These are phyloP conservation scores for Linnemannia elongata DNA, from an alignment of 192 early-diverging fungal species.

Conservation along the genomic window DNA sequence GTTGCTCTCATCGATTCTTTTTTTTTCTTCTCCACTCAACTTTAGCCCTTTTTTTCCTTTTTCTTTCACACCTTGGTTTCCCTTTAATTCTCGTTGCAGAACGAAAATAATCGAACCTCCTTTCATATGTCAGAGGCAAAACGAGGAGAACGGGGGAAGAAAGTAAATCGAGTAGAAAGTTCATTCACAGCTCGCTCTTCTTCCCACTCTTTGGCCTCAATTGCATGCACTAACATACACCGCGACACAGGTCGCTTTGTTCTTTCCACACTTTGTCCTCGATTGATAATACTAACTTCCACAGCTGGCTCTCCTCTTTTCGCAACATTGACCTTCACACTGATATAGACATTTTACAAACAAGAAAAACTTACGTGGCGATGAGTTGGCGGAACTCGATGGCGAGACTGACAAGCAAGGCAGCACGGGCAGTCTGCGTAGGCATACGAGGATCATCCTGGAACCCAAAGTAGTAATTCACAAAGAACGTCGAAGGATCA, in stretches of 20 bases:
- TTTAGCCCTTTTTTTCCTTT: not conserved
- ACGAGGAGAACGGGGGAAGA: not conserved
- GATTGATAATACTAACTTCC: too few relatives aligned
- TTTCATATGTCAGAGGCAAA: not conserved
- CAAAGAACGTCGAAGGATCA: conserved; percentile 52
- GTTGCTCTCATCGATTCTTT: conserved; percentile 3
- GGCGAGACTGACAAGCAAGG: conserved; percentile 47
- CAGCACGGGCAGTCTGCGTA: conserved; percentile 49
- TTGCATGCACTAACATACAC: not conserved
- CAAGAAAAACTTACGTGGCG: conserved; percentile 44
- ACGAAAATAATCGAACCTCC: not conserved
- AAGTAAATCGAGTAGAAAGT: not conserved
- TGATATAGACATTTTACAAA: too few relatives aligned
- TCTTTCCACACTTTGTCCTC: too few relatives aligned
- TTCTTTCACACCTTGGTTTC: not conserved
- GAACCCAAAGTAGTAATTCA: conserved; percentile 58
- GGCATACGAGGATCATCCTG: conserved; percentile 53
- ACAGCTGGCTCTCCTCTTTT: too few relatives aligned
- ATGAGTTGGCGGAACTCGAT: conserved; percentile 49
- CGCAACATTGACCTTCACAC: too few relatives aligned
- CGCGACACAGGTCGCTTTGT: too few relatives aligned
- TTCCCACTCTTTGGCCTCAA: not conserved
- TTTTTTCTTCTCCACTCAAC: not conserved
- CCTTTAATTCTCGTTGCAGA: not conserved
- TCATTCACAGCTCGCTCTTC: conserved; percentile 1